Evolutionary conservation across 371 early-diverging fungal species (phyloP), one percentile per base, ranked within the genome.

Genomic region (Saksenaea oblongispora): DNA sequence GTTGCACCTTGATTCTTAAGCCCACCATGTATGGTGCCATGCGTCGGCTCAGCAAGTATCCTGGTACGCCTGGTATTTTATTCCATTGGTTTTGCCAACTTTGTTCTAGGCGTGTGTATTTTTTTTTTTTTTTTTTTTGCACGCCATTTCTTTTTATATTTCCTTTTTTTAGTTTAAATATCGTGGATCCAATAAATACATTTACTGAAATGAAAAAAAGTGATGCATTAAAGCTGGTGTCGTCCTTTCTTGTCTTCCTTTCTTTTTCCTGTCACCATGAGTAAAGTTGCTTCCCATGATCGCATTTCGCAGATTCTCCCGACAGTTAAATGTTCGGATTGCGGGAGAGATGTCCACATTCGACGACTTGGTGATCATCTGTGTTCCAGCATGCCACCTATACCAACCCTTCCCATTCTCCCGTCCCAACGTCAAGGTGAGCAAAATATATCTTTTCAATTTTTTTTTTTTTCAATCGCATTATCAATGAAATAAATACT

Each of bases 401-500:
- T 67, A 26, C 67, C 67, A 37, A 17, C 58, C 18, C 13, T 62
- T 7, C 67, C 59, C 18, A 59, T 53, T 22, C 58, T 56, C n/a
- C 62, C 56, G 15, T 39, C 51, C 3, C 51, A 47, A 47, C 54
- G 64, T 15, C 66, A 73, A 71, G 73, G 74, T 78, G 68, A 24
- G 37, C 13, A 34, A 28, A 47, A 47, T 8, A 4, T n/a, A n/a
- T n/a, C n/a, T n/a, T n/a, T n/a, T n/a, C 44, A 47, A 47, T 10
- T 8, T 22, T 1, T 10, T 22, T 18, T 47, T 18, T 7, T 22
- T 47, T 18, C 9, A 17, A 26, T 47, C 7, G 17, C 5, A 22
- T 22, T 1, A 10, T 10, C 5, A 22, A 17, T 10, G 9, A 47
- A 22, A 22, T 47, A 47, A 22, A 22, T 47, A 31, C 31, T 31